Evolutionary conservation across 2,329 filamentous ascomycete genomes (phyloP), one percentile per base, ranked within the genome.

Genomic region (Botrytis byssoidea): DNA sequence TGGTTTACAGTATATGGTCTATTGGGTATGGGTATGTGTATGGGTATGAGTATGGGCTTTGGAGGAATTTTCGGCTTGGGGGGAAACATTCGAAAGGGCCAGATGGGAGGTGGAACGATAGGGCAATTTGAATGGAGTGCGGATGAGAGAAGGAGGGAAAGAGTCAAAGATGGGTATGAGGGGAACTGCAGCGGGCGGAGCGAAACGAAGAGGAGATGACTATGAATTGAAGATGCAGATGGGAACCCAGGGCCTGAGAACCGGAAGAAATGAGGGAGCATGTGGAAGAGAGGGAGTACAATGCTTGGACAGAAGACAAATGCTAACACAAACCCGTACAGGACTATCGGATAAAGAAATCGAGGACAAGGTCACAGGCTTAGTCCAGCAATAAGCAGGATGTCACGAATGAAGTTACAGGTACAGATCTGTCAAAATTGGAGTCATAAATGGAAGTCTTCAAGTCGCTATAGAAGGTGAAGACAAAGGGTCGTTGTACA

Each of bases 301-400:
- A 10, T 35, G n/a, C 20, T 42, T 22, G n/a, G 3, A 16, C 6
- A 22, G 4, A 12, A n/a, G 35, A n/a, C 14, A 32, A 59, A 51
- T 68, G 22, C 46, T 59, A 72, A 72, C 4, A 18, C 22, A 14
- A 25, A 0, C 40, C 29, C 40, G 35, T 57, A n/a, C 29, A 91
- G 90, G 90, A 75, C 83, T 93, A 79, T 88, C 90, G 78, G 90
- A 92, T 82, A 88, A 92, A 82, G 87, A 90, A 78, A 92, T 93
- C 76, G 71, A 75, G 59, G 70, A 71, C n/a, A 73, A 71, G 65
- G 75, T 75, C 37, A 69, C 74, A 68, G 60, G 55, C 12, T 66
- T 74, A 51, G 74, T 74, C n/a, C 72, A 75, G 48, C 61, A 66
- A 20, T 55, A 68, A 12, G 5, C 40, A 22, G 9, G 25, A 42